These are phyloP conservation scores for Trifolium dubium DNA, from an alignment of 306 rosid species.

Conservation along the genomic window DNA sequence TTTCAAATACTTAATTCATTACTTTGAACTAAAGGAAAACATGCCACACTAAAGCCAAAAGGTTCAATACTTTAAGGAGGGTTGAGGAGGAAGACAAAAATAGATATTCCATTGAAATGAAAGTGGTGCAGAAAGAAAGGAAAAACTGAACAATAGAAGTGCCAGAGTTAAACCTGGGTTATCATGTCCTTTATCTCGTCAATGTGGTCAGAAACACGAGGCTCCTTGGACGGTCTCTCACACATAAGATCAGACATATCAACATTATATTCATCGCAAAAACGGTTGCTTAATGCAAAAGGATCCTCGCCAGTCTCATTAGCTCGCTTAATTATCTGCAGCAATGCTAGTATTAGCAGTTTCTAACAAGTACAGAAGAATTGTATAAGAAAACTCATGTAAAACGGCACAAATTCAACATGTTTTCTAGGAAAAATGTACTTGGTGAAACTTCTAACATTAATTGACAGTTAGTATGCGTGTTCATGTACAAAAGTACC, in stretches of 20 bases:
- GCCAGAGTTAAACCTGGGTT: slow-evolving; percentile 59
- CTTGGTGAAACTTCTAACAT: slow-evolving; percentile 24
- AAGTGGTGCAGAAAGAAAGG: neutral
- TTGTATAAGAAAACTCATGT: slow-evolving; percentile 18
- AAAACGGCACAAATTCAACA: slow-evolving; percentile 11
- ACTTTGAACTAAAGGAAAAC: slow-evolving; percentile 31
- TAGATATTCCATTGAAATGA: neutral
- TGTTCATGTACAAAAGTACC: neutral
- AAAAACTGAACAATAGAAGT: slow-evolving; percentile 7
- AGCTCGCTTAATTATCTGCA: slow-evolving; percentile 87
- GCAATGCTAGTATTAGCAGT: slow-evolving; percentile 44
- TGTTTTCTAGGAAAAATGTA: slow-evolving; percentile 28
- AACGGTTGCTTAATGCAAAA: slow-evolving; percentile 66
- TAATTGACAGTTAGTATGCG: slow-evolving; percentile 8
- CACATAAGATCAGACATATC: slow-evolving; percentile 90
- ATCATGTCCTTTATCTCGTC: slow-evolving; percentile 85
- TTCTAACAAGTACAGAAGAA: slow-evolving; percentile 40
- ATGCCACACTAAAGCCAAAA: slow-evolving; percentile 4
- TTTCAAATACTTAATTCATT: slow-evolving; percentile 34
- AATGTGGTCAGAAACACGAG: slow-evolving; percentile 91
- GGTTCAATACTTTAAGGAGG: neutral
- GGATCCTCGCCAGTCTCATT: slow-evolving; percentile 88
- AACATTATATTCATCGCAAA: slow-evolving; percentile 76
- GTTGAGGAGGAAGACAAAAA: slow-evolving; percentile 1
- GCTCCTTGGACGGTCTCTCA: slow-evolving; percentile 77